Evolutionary conservation across 371 early-diverging fungal species (phyloP).

Genomic region (Cladochytrium tenue): DNA sequence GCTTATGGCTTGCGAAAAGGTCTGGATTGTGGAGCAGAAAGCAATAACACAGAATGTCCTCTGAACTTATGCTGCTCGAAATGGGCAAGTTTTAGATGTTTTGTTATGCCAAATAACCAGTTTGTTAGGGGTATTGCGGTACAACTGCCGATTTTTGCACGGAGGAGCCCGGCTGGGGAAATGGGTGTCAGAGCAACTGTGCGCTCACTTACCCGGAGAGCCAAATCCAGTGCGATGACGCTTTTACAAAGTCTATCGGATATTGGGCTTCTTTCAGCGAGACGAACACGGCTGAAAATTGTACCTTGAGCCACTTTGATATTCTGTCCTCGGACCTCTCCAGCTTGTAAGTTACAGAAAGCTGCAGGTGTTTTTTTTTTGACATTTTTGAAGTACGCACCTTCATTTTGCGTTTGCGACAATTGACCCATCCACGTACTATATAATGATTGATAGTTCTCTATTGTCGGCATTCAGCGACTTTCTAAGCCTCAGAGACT

Average conservation of each 20-base stretch:
- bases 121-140: not conserved
- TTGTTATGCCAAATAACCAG: not conserved
- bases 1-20: no score
- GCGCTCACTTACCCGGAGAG: not conserved
- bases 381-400: not conserved
- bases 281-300: not conserved
- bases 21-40: no score
- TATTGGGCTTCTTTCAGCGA: not conserved
- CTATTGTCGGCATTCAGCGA: not conserved
- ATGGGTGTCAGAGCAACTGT: not conserved
- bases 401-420: conserved; percentile 2
- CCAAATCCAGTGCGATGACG: no score
- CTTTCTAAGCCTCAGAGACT: no score
- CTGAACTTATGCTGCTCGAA: conserved; percentile 5
- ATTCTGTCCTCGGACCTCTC: not conserved
- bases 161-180: not conserved
- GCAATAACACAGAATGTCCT: not conserved
- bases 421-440: not conserved
- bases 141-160: not conserved
- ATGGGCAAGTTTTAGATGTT: not conserved
- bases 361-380: not conserved
- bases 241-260: not conserved
- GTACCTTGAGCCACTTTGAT: not conserved
- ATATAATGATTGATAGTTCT: no score
- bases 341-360: not conserved